Evolutionary conservation across 352 stramenopile genomes (phyloP), one percentile per base, ranked within the genome.

Genomic region (Pythium monospermum): DNA sequence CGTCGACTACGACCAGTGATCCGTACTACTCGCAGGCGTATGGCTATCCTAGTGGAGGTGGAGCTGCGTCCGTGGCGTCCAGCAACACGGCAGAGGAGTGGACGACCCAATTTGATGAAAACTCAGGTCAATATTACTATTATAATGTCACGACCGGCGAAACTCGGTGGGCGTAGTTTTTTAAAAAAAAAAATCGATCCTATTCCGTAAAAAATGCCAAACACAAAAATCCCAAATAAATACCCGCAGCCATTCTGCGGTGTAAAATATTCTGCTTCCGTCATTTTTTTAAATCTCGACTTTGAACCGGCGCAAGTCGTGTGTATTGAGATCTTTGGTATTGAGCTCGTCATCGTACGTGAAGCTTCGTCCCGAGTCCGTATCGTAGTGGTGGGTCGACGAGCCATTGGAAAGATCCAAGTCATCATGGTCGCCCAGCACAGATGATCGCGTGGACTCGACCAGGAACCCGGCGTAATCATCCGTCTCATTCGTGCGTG

Each of bases 81-180:
- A n/a, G 21, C 31, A 26, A n/a, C 21, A 43, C 25, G 18, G 45
- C 16, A 23, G 53, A 55, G 13, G 66, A 69, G 28, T 92, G 77
- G 79, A 71, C 73, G 44, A 73, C 69, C 15, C 61, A 83, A 18
- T 59, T 80, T 6, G 82, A 93, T 31, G 77, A 87, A 22, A 62
- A 45, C 25, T 85, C 73, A 0, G 79, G 82, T 1, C 61, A 79
- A 16, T 68, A 58, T 33, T 91, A 91, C 63, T 92, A 87, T 40
- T 91, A 88, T 66, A 89, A 90, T 46, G 65, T 56, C 10, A 48
- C 66, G 33, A 91, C 79, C 16, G 77, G 82, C 21, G 79, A 93
- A 48, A 87, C 79, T 3, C 55, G 51, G 27, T 90, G 82, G 82
- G 71, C 65, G 13, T 86, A 68, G 19, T 8, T 13, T 13, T 13